A percentile compares a stretch with the other conserved stretches of the same genome.
Conservation (phyloP, 2,329 filamentous ascomycete species). For the Aspergillus aculeatinus region DNA sequence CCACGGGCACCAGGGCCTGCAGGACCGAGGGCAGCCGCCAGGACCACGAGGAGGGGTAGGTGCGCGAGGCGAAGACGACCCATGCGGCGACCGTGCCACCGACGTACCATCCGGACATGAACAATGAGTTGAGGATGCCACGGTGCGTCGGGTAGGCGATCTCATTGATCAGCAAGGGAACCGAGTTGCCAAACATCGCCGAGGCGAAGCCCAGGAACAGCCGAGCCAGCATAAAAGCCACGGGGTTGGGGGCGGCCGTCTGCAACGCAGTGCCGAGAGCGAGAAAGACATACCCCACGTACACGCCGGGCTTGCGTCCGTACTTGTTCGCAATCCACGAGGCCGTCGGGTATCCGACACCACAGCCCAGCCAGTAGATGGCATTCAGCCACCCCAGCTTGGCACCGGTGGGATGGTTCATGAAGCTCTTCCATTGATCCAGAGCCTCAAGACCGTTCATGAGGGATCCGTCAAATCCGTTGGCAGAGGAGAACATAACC, state of each 20-base stretch:
- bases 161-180: constrained; percentile 46
- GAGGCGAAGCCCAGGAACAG: constrained; percentile 39
- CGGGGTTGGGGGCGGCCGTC: constrained; percentile 25
- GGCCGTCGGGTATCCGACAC: constrained; percentile 28
- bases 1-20: constrained; percentile 17
- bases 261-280: constrained; percentile 31
- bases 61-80: constrained; percentile 26
- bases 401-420: constrained; percentile 28
- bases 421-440: constrained; percentile 31
- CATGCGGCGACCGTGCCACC: constrained; percentile 29
- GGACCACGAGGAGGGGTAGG: constrained; percentile 20
- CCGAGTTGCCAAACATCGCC: constrained; percentile 33
- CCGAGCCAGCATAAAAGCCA: constrained; percentile 36
- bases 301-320: constrained; percentile 35
- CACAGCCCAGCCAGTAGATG: constrained; percentile 30
- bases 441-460: constrained; percentile 37
- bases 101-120: constrained; percentile 38
- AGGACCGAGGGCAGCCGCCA: constrained; percentile 27
- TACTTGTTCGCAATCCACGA: constrained; percentile 36
- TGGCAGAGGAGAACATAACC: constrained; percentile 14
- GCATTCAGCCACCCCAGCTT: constrained; percentile 34
- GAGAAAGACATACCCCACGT: constrained; percentile 35
- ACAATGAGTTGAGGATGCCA: constrained; percentile 34
- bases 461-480: constrained; percentile 13
- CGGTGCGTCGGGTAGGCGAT: constrained; percentile 46